Conservation (phyloP, 306 rosid genomes). For the Glycyrrhiza uralensis region DNA sequence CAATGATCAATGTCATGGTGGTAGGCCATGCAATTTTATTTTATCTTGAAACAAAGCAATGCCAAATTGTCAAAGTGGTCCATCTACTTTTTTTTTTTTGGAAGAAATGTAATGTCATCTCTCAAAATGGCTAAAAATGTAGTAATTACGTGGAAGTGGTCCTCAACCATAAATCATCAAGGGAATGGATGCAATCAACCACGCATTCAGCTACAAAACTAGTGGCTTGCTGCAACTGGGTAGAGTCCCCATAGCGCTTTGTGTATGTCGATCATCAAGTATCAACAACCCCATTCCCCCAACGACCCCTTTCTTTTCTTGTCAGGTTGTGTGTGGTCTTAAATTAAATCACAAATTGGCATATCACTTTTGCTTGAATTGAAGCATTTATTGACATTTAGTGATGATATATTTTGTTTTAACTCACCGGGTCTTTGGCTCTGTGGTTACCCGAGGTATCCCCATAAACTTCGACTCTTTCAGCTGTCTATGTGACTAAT, state of each 20-base stretch:
- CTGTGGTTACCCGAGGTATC: no score
- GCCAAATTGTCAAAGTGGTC: constrained; percentile 22
- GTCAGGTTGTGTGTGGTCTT: constrained; percentile 14
- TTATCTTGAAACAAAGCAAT: constrained; percentile 26
- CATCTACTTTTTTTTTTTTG: neutral
- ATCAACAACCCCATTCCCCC: constrained; percentile 25
- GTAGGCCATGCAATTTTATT: constrained; percentile 23
- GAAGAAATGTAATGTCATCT: neutral
- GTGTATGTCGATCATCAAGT: neutral
- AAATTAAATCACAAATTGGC: constrained; percentile 20
- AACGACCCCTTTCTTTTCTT: constrained; percentile 5
- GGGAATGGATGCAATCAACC: constrained; percentile 8
- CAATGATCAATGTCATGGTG: constrained; percentile 1
- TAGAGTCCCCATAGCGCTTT: no score
- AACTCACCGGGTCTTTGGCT: no score
- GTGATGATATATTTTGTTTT: neutral
- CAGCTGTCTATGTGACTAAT: no score
- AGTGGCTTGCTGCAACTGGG: constrained; percentile 3
- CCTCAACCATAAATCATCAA: constrained; percentile 11
- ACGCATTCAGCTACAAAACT: neutral
- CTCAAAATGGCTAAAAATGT: constrained; percentile 17
- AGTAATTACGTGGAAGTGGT: neutral
- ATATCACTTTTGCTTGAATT: neutral
- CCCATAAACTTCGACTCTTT: no score
- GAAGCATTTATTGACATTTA: neutral